Base-by-base conservation (phyloP, 2,329 filamentous ascomycete genomes). In the Penicillium sp. region DNA sequence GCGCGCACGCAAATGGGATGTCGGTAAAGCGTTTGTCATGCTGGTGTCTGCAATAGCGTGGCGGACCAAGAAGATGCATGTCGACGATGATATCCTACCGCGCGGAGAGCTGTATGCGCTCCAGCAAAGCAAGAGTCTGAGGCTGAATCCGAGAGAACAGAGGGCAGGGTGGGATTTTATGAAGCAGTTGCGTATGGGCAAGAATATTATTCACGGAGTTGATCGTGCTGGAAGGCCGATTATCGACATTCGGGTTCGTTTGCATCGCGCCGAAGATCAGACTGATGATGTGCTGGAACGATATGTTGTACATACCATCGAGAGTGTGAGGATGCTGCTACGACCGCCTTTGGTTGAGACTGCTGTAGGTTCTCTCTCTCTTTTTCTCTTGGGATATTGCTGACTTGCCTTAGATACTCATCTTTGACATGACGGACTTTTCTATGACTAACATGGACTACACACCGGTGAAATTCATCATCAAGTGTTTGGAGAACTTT, bases 401-500 rank as follows among this genome's bases (percentile, higher is more conserved):
- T 43, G 40, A 43, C 40, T 14, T 43, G 33, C 42, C 7, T 40
- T 56, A 95, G 90, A 92, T 89, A 28, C 83, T 97, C 60, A 76
- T 97, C 35, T 97, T 99, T 67, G 93, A 99, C 70, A 91, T 97
- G 90, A 95, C 90, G 2, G 85, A 87, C 51, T 97, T 97, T 71
- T 89, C 88, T 11, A 82, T 97, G 76, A 89, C 92, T 12, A 97
- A 99, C 74, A 97, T 97, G 94, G 94, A 99, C 74, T 97, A 97
- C 72, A 85, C 89, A 0, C 93, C 94, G 0, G 90, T 99, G 53
- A 97, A 96, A 69, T 97, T 97, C 75, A 96, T 97, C 86, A 96
- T 97, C 72, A 93, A 95, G 72, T 96, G 91, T 71, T 97, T 97
- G 70, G 91, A 97, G 77, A 91, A 92, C 58, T 97, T 97, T 71